A percentile compares a stretch with the other conserved stretches of the same genome.
Conservation (phyloP, 768 basidiomycete species). For the Lactarius vividus region DNA sequence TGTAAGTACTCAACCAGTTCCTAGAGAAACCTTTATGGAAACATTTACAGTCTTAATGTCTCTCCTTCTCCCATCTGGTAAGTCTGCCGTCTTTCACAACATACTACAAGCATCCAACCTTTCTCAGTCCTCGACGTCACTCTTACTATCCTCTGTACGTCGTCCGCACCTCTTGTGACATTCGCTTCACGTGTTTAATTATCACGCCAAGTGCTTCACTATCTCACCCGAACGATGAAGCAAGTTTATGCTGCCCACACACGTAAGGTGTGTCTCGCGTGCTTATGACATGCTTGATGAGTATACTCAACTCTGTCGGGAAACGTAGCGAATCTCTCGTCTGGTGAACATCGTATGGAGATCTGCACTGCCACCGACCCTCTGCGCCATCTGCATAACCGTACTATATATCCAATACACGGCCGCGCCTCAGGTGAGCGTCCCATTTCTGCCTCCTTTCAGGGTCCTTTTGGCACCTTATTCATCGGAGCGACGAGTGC, state of each 20-base stretch:
- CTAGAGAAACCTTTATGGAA: neutral
- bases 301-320: neutral
- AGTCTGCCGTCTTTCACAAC: neutral
- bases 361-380: slow-evolving; percentile 17
- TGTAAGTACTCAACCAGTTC: slow-evolving; percentile 4
- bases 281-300: too few relatives aligned
- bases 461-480: neutral
- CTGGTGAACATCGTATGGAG: slow-evolving; percentile 11
- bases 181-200: neutral
- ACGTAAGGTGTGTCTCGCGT: slow-evolving; percentile 9
- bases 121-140: neutral
- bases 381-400: slow-evolving; percentile 5
- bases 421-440: neutral
- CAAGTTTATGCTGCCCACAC: neutral
- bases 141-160: neutral
- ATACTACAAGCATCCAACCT: neutral
- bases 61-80: neutral
- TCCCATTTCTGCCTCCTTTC: neutral
- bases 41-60: neutral
- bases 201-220: neutral
- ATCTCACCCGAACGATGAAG: neutral
- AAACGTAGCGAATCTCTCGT: slow-evolving; percentile 1
- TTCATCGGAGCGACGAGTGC: neutral
- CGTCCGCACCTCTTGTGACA: neutral
- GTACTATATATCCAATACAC: neutral